A percentile compares a stretch with the other conserved stretches of the same genome.
Conservation (phyloP, 2,329 filamentous ascomycete genomes). For the Aspergillus quadricinctus region DNA sequence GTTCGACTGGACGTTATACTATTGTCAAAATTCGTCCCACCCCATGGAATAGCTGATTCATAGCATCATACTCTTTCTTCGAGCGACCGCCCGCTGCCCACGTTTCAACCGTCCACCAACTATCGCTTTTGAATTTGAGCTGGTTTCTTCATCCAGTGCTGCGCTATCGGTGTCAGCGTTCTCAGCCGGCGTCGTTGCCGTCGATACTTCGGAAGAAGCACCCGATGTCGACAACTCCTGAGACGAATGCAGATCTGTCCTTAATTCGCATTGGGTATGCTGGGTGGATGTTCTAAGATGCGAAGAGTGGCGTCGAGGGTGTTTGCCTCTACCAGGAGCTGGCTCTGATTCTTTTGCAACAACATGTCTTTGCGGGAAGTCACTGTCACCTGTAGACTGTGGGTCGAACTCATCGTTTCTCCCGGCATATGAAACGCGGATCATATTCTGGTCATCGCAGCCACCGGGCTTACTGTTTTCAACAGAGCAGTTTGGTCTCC, state of each 20-base stretch:
- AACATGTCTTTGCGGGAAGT: background rate
- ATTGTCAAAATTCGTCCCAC: background rate
- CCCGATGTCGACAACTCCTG: background rate
- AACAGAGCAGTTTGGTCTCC: background rate
- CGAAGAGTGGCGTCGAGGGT: slow-evolving; percentile 32
- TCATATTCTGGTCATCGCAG: background rate
- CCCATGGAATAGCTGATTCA: slow-evolving; percentile 11
- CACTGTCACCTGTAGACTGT: background rate
- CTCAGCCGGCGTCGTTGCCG: slow-evolving; percentile 3
- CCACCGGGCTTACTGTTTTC: background rate
- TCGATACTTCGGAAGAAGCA: background rate
- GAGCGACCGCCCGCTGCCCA: slow-evolving; percentile 29
- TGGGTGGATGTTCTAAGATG: slow-evolving; percentile 19
- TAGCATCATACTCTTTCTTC: slow-evolving; percentile 41
- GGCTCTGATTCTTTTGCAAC: slow-evolving; percentile 2
- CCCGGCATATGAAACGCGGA: background rate
- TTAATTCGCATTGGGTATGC: background rate
- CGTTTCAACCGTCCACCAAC: slow-evolving; percentile 18
- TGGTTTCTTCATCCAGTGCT: background rate
- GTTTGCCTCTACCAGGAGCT: slow-evolving; percentile 9
- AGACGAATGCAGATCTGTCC: background rate
- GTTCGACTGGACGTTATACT: background rate
- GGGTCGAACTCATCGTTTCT: background rate
- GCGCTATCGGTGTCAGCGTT: slow-evolving; percentile 8
- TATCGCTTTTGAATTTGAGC: background rate